phyloP scores from a whole-genome alignment of 176 grass and related monocot species.

The Carex kokanica region DNA sequence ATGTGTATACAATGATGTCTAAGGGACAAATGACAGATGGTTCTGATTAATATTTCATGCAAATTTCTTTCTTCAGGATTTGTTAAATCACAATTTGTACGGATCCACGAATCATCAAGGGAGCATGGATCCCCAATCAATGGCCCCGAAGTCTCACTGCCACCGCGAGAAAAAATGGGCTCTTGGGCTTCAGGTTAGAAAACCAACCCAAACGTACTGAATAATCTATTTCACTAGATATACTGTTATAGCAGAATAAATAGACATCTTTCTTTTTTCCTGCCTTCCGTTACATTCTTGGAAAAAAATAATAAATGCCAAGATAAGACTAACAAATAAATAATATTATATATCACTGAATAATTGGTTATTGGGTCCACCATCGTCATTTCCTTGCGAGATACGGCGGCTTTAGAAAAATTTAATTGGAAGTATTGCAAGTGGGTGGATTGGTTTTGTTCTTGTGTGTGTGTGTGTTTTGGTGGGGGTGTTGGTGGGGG shows the following conservation, averaged over 20 bases:
- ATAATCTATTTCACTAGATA: constrained; percentile 19
- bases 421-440: neutral
- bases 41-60: neutral
- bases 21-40: neutral
- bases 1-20: neutral
- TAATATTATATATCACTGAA: neutral
- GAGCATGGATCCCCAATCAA: constrained; percentile 53
- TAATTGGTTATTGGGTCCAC: neutral
- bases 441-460: neutral
- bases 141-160: constrained; percentile 37
- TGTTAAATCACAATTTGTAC: neutral
- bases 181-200: constrained; percentile 92
- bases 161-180: constrained; percentile 91
- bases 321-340: neutral
- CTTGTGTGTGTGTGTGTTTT: neutral
- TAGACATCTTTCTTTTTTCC: neutral
- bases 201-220: constrained; percentile 13
- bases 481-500: neutral
- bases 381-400: neutral
- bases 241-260: neutral
- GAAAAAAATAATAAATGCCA: neutral
- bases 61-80: constrained; percentile 14
- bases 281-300: neutral
- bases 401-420: neutral
- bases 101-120: constrained; percentile 32